Percentiles rank a stretch among this genome's conserved stretches.
Evolutionary conservation across 129 eudicot genomes (phyloP).

Genomic region (Arctium minus): DNA sequence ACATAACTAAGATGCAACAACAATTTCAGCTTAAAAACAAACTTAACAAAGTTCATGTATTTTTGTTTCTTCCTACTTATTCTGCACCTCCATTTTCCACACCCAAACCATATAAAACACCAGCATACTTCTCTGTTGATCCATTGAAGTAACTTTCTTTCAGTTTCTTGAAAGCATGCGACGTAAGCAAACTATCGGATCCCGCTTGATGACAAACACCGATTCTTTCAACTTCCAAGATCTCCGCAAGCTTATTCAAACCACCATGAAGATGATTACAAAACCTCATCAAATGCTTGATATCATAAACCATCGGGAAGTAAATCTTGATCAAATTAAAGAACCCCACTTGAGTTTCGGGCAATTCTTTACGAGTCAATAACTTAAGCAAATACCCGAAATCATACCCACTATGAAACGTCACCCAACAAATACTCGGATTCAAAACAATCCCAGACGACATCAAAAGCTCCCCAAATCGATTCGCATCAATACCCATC

Average conservation of each 20-base stretch:
- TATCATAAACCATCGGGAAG: slow-evolving; percentile 45
- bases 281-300: slow-evolving; percentile 52
- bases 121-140: slow-evolving; percentile 40
- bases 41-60: not conserved
- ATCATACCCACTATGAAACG: slow-evolving; percentile 60
- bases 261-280: slow-evolving; percentile 49
- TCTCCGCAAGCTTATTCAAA: slow-evolving; percentile 41
- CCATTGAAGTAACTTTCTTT: slow-evolving; percentile 39
- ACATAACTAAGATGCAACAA: slow-evolving; percentile 17
- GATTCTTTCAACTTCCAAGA: slow-evolving; percentile 36
- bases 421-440: slow-evolving; percentile 46
- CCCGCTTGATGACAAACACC: slow-evolving; percentile 60
- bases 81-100: slow-evolving; percentile 29
- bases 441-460: slow-evolving; percentile 56
- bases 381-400: slow-evolving; percentile 55
- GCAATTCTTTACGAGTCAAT: slow-evolving; percentile 38
- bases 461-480: slow-evolving; percentile 55
- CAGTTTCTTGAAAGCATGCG: slow-evolving; percentile 38
- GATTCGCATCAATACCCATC: slow-evolving; percentile 35
- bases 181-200: slow-evolving; percentile 55
- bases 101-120: slow-evolving; percentile 42
- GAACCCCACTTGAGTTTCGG: slow-evolving; percentile 42
- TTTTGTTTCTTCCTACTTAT: slow-evolving; percentile 9
- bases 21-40: slow-evolving; percentile 7
- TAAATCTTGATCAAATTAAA: slow-evolving; percentile 40